Evolutionary conservation across 208 protist species (phyloP), one percentile per base, ranked within the genome.

Genomic region (Plasmodiophora brassicae): DNA sequence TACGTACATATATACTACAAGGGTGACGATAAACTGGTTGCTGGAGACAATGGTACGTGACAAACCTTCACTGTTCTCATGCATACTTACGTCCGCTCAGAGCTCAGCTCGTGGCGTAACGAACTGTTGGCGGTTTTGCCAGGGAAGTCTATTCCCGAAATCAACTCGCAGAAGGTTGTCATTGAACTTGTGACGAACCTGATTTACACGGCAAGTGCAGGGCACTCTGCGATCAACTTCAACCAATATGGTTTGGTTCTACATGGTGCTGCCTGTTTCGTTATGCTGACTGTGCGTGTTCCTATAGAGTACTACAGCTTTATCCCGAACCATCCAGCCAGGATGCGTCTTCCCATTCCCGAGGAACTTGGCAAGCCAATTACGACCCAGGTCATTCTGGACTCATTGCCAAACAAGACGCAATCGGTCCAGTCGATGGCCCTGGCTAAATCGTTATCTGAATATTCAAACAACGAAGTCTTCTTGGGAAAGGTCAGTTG

Each of bases 401-500:
- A 78, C 41, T 5, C 65, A 14, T 44, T 78, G 10, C 65, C 65
- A n/a, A 78, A 78, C n/a, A 78, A 38, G n/a, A 78, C 65, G 10
- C 65, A 78, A 32, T 44, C 65, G 5, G 65, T 78, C 5, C 65
- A 78, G 41, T 5, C 65, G 14, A 32, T 78, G 20, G 65, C 65
- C 20, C 20, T 78, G 41, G 65, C 65, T 5, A n/a, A 38, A 36
- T 14, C 14, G 10, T 32, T 78, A 38, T 78, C 65, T 32, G 65
- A 78, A 78, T 78, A 78, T 78, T 5, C 65, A 8, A 8, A 5
- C n/a, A 38, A 78, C 20, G 65, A 78, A 78, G 65, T 78, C n/a
- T 78, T 36, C n/a, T 38, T 78, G 20, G 65, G 65, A 8, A 78
- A 78, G 65, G 65, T 78, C n/a, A n/a, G n/a, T n/a, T n/a, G n/a